Evolutionary conservation across 441 rosid genomes (phyloP).

Genomic region (Gossypium schwendimanii): DNA sequence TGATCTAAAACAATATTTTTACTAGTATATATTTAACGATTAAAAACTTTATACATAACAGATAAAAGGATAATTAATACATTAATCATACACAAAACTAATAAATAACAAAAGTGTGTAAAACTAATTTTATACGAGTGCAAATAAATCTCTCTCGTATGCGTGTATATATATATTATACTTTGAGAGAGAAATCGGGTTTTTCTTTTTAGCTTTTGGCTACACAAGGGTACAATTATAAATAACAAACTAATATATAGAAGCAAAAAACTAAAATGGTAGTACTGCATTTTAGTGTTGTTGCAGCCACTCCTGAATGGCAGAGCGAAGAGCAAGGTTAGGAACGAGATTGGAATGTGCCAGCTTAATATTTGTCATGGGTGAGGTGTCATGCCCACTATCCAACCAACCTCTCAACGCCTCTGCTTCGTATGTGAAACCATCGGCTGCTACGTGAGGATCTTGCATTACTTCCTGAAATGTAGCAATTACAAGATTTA

Average conservation of each 20-base stretch:
- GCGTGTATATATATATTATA: too few relatives aligned
- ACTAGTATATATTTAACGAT: too few relatives aligned
- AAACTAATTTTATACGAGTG: too few relatives aligned
- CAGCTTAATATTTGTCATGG: conserved; percentile 64
- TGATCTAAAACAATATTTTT: too few relatives aligned
- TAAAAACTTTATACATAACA: too few relatives aligned
- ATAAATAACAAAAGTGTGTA: too few relatives aligned
- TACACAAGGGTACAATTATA: not conserved
- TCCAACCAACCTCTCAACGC: conserved; percentile 93
- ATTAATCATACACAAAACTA: too few relatives aligned
- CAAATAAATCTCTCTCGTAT: too few relatives aligned
- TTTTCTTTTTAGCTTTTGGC: not conserved
- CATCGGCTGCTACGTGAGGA: conserved; percentile 90
- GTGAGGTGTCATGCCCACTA: conserved; percentile 74
- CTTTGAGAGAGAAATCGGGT: too few relatives aligned
- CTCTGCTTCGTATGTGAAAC: conserved; percentile 84
- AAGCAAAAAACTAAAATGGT: not conserved
- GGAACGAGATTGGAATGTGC: conserved; percentile 63
- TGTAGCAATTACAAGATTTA: conserved; percentile 10
- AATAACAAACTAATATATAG: not conserved
- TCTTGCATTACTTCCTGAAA: conserved; percentile 89
- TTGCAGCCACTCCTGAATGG: conserved; percentile 75
- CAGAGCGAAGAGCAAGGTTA: conserved; percentile 80
- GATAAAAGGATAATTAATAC: too few relatives aligned
- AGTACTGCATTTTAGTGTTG: conserved; percentile 19